A percentile compares a stretch with the other conserved stretches of the same genome.
Evolutionary conservation across 2,329 filamentous ascomycete species (phyloP).

Genomic region (Ceratocystis diversiconidia): DNA sequence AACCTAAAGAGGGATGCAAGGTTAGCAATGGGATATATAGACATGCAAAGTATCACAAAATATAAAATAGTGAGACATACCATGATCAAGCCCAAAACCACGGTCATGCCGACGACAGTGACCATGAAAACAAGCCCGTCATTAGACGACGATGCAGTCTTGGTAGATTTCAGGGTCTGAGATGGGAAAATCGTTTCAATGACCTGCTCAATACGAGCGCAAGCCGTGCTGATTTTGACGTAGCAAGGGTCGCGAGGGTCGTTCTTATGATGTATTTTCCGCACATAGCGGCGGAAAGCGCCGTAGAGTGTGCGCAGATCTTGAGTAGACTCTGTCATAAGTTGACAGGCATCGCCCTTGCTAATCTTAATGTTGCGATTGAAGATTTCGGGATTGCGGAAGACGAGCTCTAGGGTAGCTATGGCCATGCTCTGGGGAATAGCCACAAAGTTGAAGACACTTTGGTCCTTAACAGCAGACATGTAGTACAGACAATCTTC

Average conservation of each 20-base stretch:
- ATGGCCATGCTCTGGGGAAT: constrained; percentile 98
- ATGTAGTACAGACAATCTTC: constrained; percentile 98
- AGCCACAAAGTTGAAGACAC: constrained; percentile 96
- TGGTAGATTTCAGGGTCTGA: constrained; percentile 49
- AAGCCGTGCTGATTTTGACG: constrained; percentile 78
- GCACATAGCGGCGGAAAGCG: constrained; percentile 63
- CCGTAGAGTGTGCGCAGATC: constrained; percentile 71
- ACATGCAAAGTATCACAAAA: not conserved
- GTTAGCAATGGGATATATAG: constrained; percentile 2
- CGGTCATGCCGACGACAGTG: constrained; percentile 53
- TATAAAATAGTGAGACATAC: constrained; percentile 35
- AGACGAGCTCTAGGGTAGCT: constrained; percentile 79
- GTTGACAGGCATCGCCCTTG: constrained; percentile 78
- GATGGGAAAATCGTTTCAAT: constrained; percentile 86
- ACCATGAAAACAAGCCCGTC: constrained; percentile 52
- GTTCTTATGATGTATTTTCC: constrained; percentile 84
- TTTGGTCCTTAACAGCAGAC: constrained; percentile 85
- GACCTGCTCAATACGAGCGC: constrained; percentile 81
- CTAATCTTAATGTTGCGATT: constrained; percentile 88
- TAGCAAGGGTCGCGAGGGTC: constrained; percentile 86
- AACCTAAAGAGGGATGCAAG: constrained; percentile 5
- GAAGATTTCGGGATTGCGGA: constrained; percentile 80
- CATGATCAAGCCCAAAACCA: constrained; percentile 63
- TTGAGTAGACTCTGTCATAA: constrained; percentile 89
- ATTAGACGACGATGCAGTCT: constrained; percentile 31